phyloP scores from a whole-genome alignment of 164 flowering plant genomes.

The Piper longum region DNA sequence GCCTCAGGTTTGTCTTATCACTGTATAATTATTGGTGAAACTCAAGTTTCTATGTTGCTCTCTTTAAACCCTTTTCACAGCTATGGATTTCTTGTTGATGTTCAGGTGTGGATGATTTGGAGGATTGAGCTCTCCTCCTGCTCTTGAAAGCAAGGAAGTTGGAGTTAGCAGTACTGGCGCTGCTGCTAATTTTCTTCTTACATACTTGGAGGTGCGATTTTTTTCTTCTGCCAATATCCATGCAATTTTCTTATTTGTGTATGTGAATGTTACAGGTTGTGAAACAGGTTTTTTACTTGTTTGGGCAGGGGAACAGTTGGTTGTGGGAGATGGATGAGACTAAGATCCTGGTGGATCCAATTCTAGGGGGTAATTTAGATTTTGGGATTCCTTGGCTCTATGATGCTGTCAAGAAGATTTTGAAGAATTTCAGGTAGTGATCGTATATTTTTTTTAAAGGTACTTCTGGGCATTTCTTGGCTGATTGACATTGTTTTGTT shows the following conservation, averaged over 20 bases:
- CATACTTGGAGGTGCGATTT: conserved; percentile 72
- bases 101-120: conserved; percentile 11
- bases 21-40: neutral
- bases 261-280: neutral
- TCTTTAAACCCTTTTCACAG: neutral
- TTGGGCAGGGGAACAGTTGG: conserved; percentile 80
- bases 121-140: conserved; percentile 30
- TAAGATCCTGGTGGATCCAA: conserved; percentile 81
- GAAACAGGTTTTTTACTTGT: conserved; percentile 2
- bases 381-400: conserved; percentile 93
- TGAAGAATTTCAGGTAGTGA: conserved; percentile 63
- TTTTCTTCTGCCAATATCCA: conserved; percentile 6
- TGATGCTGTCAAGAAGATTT: conserved; percentile 74
- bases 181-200: conserved; percentile 40
- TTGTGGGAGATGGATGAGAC: conserved; percentile 67
- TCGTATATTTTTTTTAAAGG: neutral
- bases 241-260: neutral
- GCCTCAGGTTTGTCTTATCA: conserved; percentile 1
- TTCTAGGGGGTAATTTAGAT: conserved; percentile 86
- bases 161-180: conserved; percentile 27
- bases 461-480: too few relatives aligned
- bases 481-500: too few relatives aligned
- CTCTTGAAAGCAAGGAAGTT: conserved; percentile 41
- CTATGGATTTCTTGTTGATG: neutral
- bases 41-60: neutral